Conservation (phyloP, 1,139 yeast species). For the Lizanozyma gosingica region DNA sequence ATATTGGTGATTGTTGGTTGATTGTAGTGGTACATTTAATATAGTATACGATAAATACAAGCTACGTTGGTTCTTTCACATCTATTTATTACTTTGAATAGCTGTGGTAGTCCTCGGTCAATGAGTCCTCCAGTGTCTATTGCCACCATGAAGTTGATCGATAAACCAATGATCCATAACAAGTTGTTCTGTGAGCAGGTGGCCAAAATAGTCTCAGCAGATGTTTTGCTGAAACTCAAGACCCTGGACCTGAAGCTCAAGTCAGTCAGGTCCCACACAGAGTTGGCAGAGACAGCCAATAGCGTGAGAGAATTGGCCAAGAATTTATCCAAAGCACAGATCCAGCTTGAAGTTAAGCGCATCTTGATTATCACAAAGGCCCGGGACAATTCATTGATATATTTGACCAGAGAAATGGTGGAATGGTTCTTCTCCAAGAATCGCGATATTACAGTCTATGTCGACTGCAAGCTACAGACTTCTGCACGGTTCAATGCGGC, state of each 20-base stretch:
- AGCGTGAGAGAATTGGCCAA: conserved; percentile 76
- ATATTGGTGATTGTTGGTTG: no score
- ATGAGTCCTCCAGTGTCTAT: neutral
- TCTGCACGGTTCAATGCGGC: conserved; percentile 56
- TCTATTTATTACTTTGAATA: no score
- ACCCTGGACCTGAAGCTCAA: neutral
- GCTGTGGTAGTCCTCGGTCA: neutral
- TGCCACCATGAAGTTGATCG: neutral
- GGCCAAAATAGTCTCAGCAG: neutral
- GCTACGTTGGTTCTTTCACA: no score
- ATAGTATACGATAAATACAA: no score
- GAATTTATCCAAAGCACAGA: conserved; percentile 64
- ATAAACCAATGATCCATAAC: conserved; percentile 25
- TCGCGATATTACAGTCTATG: conserved; percentile 52
- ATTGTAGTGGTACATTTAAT: no score
- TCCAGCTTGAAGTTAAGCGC: conserved; percentile 58
- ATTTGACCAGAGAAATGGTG: conserved; percentile 66
- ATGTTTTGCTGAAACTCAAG: neutral
- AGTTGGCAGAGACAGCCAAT: conserved; percentile 76
- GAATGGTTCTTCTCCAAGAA: conserved; percentile 56
- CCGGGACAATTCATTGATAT: conserved; percentile 67
- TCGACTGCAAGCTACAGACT: conserved; percentile 52
- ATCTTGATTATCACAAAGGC: conserved; percentile 82
- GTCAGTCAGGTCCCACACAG: conserved; percentile 57
- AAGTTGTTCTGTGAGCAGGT: conserved; percentile 23